Evolutionary conservation across 352 stramenopile species (phyloP), one percentile per base, ranked within the genome.

Genomic region (Blastocystis hominis): DNA sequence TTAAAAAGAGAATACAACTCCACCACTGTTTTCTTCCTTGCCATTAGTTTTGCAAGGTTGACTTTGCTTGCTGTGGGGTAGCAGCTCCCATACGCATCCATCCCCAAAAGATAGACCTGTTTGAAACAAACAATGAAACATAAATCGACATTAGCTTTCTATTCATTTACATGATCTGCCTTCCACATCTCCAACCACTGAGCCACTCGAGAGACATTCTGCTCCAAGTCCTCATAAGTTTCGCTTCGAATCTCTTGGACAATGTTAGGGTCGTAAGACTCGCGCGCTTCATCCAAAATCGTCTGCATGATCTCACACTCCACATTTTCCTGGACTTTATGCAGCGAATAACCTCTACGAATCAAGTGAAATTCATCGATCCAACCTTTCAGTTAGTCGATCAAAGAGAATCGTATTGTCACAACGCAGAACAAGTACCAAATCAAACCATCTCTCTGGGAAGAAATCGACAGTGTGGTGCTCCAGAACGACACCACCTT

Each of bases 141-240:
- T 84, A 84, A 84, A 84, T 40, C 46, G 72, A 84, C 72, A 66
- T 38, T 69, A 66, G n/a, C 13, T n/a, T 68, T 38, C 44, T 63
- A 50, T 42, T 42, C 61, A 47, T 90, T 88, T 55, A 64, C 75
- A 89, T 92, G 89, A 72, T 92, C 89, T 47, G 46, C 79, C 44
- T 94, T 91, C 95, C 95, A 98, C 86, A 97, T 93, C 80, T 96
- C 91, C 64, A 94, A 89, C 96, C 96, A 98, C 80, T 91, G 89
- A 59, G 93, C 86, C 36, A 98, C 93, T 62, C 95, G 93, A 68
- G 95, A 91, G 9, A 97, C 91, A 92, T 98, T 98, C 80, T 86
- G 92, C 62, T 98, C 95, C 93, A 98, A 96, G 75, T 98, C 95
- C 59, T 97, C 94, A 4, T 97, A 91, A 50, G 93, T 97, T 89